These are phyloP conservation scores for Coleophoma cylindrospora DNA, from an alignment of 2,329 filamentous ascomycete genomes.

Conservation along the genomic window DNA sequence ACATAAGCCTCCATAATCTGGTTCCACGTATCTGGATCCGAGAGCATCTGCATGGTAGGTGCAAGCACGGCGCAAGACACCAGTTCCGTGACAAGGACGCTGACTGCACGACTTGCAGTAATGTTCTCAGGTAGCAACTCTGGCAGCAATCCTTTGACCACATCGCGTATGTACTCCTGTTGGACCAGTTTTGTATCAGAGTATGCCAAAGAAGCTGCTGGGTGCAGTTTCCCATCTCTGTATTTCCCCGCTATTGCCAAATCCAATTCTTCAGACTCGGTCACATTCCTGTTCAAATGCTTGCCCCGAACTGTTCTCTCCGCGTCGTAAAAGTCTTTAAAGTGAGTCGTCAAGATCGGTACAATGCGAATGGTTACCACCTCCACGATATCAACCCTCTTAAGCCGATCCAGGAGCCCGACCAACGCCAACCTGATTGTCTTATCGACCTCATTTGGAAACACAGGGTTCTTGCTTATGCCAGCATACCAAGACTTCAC, in stretches of 20 bases:
- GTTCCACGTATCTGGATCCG: conserved; percentile 97
- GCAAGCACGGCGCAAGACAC: conserved; percentile 87
- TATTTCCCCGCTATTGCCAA: conserved; percentile 95
- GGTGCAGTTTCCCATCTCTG: conserved; percentile 79
- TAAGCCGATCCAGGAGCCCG: conserved; percentile 66
- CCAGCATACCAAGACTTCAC: conserved; percentile 82
- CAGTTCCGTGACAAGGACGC: conserved; percentile 79
- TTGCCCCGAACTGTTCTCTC: conserved; percentile 82
- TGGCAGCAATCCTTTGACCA: conserved; percentile 69
- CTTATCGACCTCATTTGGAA: conserved; percentile 82
- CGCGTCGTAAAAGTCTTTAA: conserved; percentile 86
- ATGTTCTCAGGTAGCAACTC: conserved; percentile 68
- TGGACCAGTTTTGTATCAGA: conserved; percentile 80
- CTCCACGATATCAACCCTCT: conserved; percentile 77
- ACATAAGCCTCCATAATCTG: conserved; percentile 86
- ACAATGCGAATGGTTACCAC: conserved; percentile 76
- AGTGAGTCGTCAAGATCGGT: conserved; percentile 81
- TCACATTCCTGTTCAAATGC: conserved; percentile 83
- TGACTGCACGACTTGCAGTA: conserved; percentile 75
- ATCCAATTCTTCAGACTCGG: conserved; percentile 94
- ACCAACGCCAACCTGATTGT: conserved; percentile 68
- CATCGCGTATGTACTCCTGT: conserved; percentile 79
- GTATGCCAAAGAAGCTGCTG: conserved; percentile 76
- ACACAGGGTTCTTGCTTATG: conserved; percentile 77
- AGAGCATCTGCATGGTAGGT: conserved; percentile 72